These are phyloP conservation scores for Xylaria sp. DNA, from an alignment of 2,329 filamentous ascomycete genomes.

Conservation along the genomic window DNA sequence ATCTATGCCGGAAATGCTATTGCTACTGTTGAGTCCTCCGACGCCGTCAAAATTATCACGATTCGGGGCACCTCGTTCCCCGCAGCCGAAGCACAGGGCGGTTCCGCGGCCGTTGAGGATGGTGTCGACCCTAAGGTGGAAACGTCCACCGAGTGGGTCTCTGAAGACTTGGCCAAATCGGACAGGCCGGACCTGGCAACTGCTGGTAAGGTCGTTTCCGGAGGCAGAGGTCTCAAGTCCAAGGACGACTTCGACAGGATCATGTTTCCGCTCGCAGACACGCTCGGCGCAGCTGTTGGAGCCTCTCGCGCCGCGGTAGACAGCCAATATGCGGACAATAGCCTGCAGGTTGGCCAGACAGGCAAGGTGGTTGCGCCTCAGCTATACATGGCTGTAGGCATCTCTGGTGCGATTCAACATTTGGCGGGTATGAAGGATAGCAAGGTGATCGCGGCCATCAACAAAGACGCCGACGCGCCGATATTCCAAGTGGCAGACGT, in stretches of 20 bases:
- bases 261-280: constrained; percentile 90
- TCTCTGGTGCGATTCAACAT: constrained; percentile 97
- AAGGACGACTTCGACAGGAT: constrained; percentile 96
- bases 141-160: constrained; percentile 82
- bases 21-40: constrained; percentile 88
- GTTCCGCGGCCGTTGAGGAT: constrained; percentile 76
- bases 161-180: constrained; percentile 88
- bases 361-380: constrained; percentile 98
- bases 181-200: constrained; percentile 92
- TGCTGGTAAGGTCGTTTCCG: constrained; percentile 88
- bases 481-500: constrained; percentile 99
- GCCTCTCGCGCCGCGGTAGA: constrained; percentile 95
- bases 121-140: constrained; percentile 82
- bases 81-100: constrained; percentile 69
- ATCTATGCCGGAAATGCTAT: constrained; percentile 99
- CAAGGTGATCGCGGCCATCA: constrained; percentile 98
- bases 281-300: constrained; percentile 92
- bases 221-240: constrained; percentile 92
- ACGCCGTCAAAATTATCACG: constrained; percentile 85
- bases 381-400: constrained; percentile 92
- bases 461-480: constrained; percentile 95
- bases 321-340: constrained; percentile 97
- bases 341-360: constrained; percentile 95
- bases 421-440: constrained; percentile 99
- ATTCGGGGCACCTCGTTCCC: constrained; percentile 92